Evolutionary conservation across 2,329 filamentous ascomycete species (phyloP).

Genomic region (Phialophora chinensis): DNA sequence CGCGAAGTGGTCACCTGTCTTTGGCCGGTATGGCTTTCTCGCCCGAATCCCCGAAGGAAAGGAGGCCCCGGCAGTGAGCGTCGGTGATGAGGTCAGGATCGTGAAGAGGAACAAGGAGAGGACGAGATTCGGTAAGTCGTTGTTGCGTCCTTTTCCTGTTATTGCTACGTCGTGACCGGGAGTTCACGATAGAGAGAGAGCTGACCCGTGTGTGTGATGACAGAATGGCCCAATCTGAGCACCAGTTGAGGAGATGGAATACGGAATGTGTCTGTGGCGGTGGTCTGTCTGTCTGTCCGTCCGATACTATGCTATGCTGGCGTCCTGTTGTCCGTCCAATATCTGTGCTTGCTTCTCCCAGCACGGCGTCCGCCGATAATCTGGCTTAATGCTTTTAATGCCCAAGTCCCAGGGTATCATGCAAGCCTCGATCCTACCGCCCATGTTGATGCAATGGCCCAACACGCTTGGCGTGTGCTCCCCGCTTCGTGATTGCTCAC

Average conservation of each 20-base stretch:
- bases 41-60: constrained; percentile 41
- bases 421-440: background rate
- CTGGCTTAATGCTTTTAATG: constrained; percentile 1
- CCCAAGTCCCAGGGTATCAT: background rate
- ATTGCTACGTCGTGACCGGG: background rate
- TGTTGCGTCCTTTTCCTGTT: background rate
- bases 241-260: constrained; percentile 13
- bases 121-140: constrained; percentile 60
- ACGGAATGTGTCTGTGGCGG: background rate
- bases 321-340: background rate
- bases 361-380: background rate
- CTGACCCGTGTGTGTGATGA: constrained; percentile 8
- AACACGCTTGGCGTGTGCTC: background rate
- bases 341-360: background rate
- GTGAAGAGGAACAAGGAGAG: constrained; percentile 58
- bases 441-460: background rate
- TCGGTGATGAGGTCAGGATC: constrained; percentile 65
- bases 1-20: constrained; percentile 70
- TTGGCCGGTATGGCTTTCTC: constrained; percentile 75
- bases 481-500: background rate
- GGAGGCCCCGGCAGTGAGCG: constrained; percentile 50
- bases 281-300: background rate
- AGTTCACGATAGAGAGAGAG: background rate
- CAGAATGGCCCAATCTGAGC: constrained; percentile 35
- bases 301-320: background rate